Percentiles rank a stretch among this genome's conserved stretches.
phyloP scores from a whole-genome alignment of 192 early-diverging fungal genomes.

The Dissophora ornata region DNA sequence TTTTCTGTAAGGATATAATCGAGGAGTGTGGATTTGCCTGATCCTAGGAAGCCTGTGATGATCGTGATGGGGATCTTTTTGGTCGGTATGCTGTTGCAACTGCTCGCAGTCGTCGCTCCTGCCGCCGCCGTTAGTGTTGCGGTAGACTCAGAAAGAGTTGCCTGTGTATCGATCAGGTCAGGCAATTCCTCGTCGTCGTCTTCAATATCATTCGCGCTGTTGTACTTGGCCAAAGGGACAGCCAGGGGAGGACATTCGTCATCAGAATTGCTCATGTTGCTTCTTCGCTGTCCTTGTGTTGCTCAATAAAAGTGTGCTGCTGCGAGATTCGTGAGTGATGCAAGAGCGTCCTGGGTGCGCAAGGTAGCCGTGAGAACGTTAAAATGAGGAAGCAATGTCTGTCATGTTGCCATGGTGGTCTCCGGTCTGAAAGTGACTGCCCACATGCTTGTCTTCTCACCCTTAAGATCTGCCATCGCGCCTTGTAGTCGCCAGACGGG shows the following conservation, averaged over 20 bases:
- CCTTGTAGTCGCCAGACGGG: too few relatives aligned
- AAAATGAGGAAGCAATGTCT: too few relatives aligned
- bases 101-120: neutral
- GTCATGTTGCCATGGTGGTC: too few relatives aligned
- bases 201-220: neutral
- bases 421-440: too few relatives aligned
- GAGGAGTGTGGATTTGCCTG: conserved; percentile 94
- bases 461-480: too few relatives aligned
- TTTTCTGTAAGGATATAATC: conserved; percentile 84
- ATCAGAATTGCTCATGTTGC: conserved; percentile 28
- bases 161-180: conserved; percentile 28
- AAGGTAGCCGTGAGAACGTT: too few relatives aligned
- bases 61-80: conserved; percentile 55
- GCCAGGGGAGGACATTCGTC: conserved; percentile 48
- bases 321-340: too few relatives aligned
- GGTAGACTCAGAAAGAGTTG: neutral
- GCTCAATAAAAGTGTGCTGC: neutral
- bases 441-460: too few relatives aligned
- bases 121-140: neutral
- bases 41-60: conserved; percentile 78
- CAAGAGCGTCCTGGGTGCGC: too few relatives aligned
- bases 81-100: neutral
- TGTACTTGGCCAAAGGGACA: neutral
- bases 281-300: neutral
- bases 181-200: conserved; percentile 47